A percentile compares a stretch with the other conserved stretches of the same genome.
Evolutionary conservation across 345 rosid genomes (phyloP).

Genomic region (Syzygium grande): DNA sequence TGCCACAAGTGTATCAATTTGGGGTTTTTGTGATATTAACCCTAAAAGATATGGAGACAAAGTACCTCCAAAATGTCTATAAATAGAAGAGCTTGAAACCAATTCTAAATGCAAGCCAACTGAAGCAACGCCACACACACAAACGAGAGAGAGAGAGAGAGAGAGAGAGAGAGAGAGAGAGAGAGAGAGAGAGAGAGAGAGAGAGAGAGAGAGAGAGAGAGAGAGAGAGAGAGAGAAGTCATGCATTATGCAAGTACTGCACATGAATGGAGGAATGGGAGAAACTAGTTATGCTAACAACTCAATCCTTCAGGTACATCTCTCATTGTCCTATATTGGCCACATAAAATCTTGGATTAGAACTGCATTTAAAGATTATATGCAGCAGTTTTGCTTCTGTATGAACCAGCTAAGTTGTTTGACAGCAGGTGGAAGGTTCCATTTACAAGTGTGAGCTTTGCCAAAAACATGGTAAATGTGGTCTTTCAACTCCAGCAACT

Average conservation of each 20-base stretch:
- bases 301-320: constrained; percentile 6
- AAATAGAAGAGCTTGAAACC: not conserved
- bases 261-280: constrained; percentile 41
- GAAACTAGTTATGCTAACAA: constrained; percentile 35
- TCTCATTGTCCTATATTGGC: too few species aligned
- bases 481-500: not conserved
- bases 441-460: constrained; percentile 75
- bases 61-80: not conserved
- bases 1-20: too few species aligned
- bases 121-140: not conserved
- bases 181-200: not conserved
- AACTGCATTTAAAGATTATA: not conserved
- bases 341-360: too few species aligned
- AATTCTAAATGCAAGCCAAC: not conserved
- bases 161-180: too few species aligned
- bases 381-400: constrained; percentile 1
- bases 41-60: too few species aligned
- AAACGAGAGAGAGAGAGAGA: too few species aligned
- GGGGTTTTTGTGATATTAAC: too few species aligned
- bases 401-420: constrained; percentile 1
- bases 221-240: not conserved
- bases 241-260: constrained; percentile 12
- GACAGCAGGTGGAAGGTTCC: constrained; percentile 46
- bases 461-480: constrained; percentile 50
- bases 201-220: not conserved